These are phyloP conservation scores for Eucalyptus lansdowneana DNA, from an alignment of 345 rosid species.

Conservation along the genomic window DNA sequence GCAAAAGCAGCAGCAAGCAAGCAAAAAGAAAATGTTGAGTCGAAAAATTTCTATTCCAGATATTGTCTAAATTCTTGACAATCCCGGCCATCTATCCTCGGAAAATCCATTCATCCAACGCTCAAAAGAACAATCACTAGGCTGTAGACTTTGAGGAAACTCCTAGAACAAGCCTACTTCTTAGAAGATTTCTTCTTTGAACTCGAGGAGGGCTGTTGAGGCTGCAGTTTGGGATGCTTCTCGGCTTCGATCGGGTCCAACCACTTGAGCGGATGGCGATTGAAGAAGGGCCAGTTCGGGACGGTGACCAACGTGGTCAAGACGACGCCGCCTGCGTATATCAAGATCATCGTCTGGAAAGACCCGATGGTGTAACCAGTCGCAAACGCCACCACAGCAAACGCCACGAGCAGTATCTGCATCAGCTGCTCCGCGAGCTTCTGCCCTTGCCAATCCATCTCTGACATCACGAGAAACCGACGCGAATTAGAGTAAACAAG, in stretches of 20 bases:
- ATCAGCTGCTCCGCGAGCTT: constrained; percentile 85
- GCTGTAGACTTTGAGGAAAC: neutral
- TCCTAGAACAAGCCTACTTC: constrained; percentile 20
- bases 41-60: neutral
- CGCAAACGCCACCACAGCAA: constrained; percentile 37
- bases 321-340: constrained; percentile 70
- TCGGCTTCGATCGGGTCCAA: constrained; percentile 70
- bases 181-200: constrained; percentile 57
- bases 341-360: constrained; percentile 58
- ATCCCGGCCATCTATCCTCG: neutral
- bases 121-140: neutral
- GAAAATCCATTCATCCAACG: neutral
- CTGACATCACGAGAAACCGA: neutral
- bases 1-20: neutral
- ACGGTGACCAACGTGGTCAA: constrained; percentile 58
- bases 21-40: neutral
- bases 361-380: constrained; percentile 50
- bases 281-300: constrained; percentile 91
- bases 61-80: neutral
- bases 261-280: constrained; percentile 76
- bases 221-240: constrained; percentile 68
- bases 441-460: constrained; percentile 99
- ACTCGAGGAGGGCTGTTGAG: constrained; percentile 12
- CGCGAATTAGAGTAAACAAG: neutral
- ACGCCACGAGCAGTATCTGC: constrained; percentile 70